Conservation (phyloP, 352 stramenopile genomes). For the Pythium sp. region DNA sequence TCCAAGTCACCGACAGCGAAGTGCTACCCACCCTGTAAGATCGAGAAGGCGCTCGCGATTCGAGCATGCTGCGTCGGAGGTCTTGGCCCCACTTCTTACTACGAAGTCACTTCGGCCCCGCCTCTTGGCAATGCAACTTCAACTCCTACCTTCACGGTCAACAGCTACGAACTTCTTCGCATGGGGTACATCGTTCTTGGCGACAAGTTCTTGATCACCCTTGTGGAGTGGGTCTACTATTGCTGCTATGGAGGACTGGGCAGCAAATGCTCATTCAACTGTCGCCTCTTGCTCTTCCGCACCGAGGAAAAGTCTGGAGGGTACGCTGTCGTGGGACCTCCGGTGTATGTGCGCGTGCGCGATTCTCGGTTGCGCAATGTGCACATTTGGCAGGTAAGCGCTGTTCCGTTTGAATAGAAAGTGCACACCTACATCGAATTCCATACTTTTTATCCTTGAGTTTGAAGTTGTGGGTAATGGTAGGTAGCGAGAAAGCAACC, state of each 20-base stretch:
- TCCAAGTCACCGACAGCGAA: not conserved
- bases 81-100: not conserved
- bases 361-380: not conserved
- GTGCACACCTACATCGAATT: too few species aligned
- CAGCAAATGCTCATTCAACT: not conserved
- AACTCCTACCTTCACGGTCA: not conserved
- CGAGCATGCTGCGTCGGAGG: not conserved
- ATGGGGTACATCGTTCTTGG: constrained; percentile 8
- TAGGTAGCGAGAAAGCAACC: too few species aligned
- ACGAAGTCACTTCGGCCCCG: not conserved
- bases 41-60: constrained; percentile 6
- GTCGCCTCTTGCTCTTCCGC: not conserved
- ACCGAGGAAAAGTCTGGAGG: not conserved
- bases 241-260: not conserved
- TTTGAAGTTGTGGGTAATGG: too few species aligned
- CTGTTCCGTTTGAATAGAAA: not conserved
- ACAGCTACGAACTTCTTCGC: constrained; percentile 9
- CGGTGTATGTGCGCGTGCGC: not conserved
- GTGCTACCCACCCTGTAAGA: not conserved
- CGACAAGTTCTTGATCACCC: constrained; percentile 4
- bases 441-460: too few species aligned
- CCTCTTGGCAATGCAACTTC: not conserved
- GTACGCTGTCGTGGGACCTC: not conserved
- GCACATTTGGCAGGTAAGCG: not conserved
- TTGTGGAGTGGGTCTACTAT: constrained; percentile 6